Evolutionary conservation across 768 basidiomycete genomes (phyloP).

Genomic region (Panaeolus cyanescens): DNA sequence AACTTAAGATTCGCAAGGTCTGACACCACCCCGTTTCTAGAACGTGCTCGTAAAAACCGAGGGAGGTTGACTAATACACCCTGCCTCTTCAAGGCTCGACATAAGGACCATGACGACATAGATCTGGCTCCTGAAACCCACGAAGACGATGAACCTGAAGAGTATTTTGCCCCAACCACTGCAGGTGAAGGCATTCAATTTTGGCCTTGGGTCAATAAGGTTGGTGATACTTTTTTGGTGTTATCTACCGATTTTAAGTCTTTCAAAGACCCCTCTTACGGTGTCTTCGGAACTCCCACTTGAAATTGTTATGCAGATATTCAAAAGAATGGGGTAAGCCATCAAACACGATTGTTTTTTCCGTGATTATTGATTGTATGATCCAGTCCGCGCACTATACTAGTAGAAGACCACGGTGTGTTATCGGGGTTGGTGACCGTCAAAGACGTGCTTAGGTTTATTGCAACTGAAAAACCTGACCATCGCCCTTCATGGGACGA

Average conservation of each 20-base stretch:
- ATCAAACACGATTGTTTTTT: constrained; percentile 4
- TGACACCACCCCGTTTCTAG: constrained; percentile 37
- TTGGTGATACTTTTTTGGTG: constrained; percentile 32
- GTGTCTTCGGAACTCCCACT: constrained; percentile 90
- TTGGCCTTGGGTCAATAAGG: constrained; percentile 96
- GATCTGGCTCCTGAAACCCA: constrained; percentile 58
- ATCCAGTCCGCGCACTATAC: constrained; percentile 88
- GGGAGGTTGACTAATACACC: constrained; percentile 63
- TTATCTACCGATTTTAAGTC: constrained; percentile 2
- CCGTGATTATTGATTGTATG: constrained; percentile 5
- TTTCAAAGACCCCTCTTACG: constrained; percentile 83
- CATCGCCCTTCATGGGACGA: constrained; percentile 60
- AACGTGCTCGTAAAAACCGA: constrained; percentile 68
- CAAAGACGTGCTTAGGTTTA: constrained; percentile 93
- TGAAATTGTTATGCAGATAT: constrained; percentile 97
- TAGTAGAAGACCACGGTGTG: constrained; percentile 85
- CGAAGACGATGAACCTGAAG: constrained; percentile 66
- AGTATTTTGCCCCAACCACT: constrained; percentile 59
- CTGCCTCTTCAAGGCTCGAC: constrained; percentile 68
- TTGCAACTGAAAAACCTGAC: constrained; percentile 57
- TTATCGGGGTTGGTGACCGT: constrained; percentile 90
- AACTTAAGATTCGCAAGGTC: background rate
- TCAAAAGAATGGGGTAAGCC: constrained; percentile 95
- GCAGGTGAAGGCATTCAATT: constrained; percentile 63
- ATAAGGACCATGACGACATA: constrained; percentile 54